Conservation (phyloP, 768 basidiomycete species). For the Lactifluus volemus region DNA sequence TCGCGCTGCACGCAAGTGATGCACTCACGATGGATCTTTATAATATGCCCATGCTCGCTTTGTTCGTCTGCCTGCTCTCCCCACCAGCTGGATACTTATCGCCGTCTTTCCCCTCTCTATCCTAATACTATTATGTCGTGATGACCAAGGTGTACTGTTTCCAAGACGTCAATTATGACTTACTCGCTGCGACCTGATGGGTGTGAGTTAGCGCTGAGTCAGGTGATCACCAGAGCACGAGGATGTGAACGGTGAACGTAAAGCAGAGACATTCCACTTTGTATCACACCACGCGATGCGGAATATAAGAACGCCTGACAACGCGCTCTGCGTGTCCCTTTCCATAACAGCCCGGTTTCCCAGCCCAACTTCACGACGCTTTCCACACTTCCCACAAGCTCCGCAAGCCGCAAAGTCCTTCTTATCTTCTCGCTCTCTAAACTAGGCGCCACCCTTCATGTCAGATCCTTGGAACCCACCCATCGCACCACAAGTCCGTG, state of each 20-base stretch:
- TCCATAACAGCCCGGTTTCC: not conserved
- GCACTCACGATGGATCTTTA: slow-evolving; percentile 6
- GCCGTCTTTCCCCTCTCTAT: slow-evolving; percentile 1
- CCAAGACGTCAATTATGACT: not conserved
- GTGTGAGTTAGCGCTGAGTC: not conserved
- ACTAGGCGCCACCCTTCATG: not conserved
- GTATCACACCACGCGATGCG: not conserved
- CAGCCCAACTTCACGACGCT: not conserved
- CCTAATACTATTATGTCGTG: not conserved
- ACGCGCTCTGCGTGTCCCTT: slow-evolving; percentile 1
- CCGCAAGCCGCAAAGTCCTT: not conserved
- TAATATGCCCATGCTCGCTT: not conserved
- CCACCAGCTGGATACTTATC: slow-evolving; percentile 6
- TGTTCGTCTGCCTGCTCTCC: not conserved
- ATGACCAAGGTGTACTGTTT: not conserved
- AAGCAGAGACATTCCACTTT: not conserved
- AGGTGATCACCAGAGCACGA: slow-evolving; percentile 5
- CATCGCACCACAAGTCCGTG: not conserved
- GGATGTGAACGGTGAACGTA: not conserved
- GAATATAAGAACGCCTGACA: slow-evolving; percentile 5
- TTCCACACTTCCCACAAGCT: not conserved
- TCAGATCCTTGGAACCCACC: slow-evolving; percentile 2
- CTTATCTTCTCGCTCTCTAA: not conserved
- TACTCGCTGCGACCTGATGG: not conserved
- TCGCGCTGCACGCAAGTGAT: slow-evolving; percentile 54